Evolutionary conservation across 139 green algal species (phyloP).

Genomic region (Zygnema circumcarinatum): DNA sequence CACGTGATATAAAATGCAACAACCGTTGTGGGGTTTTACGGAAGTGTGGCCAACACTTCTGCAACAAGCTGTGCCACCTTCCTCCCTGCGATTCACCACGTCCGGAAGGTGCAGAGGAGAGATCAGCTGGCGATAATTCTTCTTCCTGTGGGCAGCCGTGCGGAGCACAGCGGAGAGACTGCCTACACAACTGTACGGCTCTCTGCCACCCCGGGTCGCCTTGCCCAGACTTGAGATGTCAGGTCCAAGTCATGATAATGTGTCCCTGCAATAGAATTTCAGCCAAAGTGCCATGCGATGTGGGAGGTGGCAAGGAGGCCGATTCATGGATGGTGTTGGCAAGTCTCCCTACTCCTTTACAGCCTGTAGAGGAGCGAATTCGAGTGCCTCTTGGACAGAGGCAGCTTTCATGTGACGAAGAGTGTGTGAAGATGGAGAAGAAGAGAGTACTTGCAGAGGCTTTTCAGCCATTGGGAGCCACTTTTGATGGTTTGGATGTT

Average conservation of each 20-base stretch:
- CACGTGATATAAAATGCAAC: constrained; percentile 40
- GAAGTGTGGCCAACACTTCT: constrained; percentile 44
- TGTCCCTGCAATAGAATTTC: constrained; percentile 41
- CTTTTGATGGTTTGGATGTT: neutral
- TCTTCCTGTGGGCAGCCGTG: constrained; percentile 55
- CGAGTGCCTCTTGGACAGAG: constrained; percentile 37
- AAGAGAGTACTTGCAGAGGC: constrained; percentile 40
- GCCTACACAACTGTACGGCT: constrained; percentile 36
- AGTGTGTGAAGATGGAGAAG: constrained; percentile 48
- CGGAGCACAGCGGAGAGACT: constrained; percentile 32
- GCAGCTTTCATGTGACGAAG: constrained; percentile 55
- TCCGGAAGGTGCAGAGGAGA: neutral
- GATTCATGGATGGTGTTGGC: constrained; percentile 21
- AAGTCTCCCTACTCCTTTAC: neutral
- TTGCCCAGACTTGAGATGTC: constrained; percentile 41
- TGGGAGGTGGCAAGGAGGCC: constrained; percentile 36
- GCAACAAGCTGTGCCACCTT: constrained; percentile 33
- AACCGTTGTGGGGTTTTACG: constrained; percentile 29
- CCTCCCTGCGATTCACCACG: constrained; percentile 25
- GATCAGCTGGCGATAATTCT: neutral
- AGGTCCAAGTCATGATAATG: constrained; percentile 28
- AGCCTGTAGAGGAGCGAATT: constrained; percentile 19
- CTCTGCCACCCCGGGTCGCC: constrained; percentile 34
- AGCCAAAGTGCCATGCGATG: constrained; percentile 38
- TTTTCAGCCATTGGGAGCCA: constrained; percentile 27